A percentile compares a stretch with the other conserved stretches of the same genome.
phyloP scores from a whole-genome alignment of 805 yeast genomes.

The Yarrowia porcina region DNA sequence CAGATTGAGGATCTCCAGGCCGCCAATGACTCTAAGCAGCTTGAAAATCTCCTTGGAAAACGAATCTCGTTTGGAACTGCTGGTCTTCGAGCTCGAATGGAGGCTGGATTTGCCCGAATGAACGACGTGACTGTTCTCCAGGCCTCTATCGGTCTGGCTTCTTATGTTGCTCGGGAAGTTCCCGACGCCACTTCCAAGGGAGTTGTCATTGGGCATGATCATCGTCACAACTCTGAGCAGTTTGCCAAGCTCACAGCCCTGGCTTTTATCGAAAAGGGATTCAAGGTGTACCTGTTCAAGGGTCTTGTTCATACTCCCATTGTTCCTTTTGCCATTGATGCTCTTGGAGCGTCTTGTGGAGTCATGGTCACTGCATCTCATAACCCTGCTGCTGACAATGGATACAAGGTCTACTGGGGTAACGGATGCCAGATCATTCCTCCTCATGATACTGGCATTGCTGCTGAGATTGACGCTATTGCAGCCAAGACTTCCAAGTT shows the following conservation, averaged over 20 bases:
- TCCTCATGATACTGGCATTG: conserved; percentile 79
- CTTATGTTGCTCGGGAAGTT: conserved; percentile 36
- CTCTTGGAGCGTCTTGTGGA: conserved; percentile 65
- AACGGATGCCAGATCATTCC: conserved; percentile 96
- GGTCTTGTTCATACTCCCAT: conserved; percentile 73
- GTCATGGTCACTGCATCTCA: conserved; percentile 40
- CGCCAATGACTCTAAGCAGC: conserved; percentile 41
- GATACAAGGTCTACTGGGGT: conserved; percentile 88
- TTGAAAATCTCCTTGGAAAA: conserved; percentile 48
- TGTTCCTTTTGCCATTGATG: conserved; percentile 82
- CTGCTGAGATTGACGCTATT: conserved; percentile 57
- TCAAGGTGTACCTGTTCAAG: conserved; percentile 52
- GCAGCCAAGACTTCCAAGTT: conserved; percentile 57
- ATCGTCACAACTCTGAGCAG: conserved; percentile 71
- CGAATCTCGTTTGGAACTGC: conserved; percentile 89
- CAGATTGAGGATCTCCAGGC: conserved; percentile 52
- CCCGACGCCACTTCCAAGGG: conserved; percentile 39
- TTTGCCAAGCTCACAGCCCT: conserved; percentile 79
- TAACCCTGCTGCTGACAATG: conserved; percentile 60
- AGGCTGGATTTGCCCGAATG: conserved; percentile 85
- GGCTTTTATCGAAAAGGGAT: conserved; percentile 65
- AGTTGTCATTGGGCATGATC: conserved; percentile 88
- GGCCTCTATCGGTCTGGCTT: conserved; percentile 56
- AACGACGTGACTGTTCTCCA: conserved; percentile 85
- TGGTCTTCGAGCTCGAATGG: conserved; percentile 84